These are phyloP conservation scores for Phytophthora uliginosa DNA, from an alignment of 352 stramenopile species.

Conservation along the genomic window DNA sequence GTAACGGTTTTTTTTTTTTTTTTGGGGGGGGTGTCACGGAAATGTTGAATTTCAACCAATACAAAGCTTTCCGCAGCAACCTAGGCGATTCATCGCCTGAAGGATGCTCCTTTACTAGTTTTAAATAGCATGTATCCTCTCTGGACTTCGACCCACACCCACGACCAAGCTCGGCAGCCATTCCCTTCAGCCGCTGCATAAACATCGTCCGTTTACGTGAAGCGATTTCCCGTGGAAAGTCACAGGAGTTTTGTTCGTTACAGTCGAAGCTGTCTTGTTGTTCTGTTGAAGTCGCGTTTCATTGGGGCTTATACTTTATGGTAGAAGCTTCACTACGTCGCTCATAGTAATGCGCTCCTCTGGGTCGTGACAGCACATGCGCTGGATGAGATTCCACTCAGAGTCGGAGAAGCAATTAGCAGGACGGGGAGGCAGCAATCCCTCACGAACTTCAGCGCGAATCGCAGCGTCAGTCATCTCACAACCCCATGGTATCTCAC, in stretches of 20 bases:
- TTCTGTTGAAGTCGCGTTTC: neutral
- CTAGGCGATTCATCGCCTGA: no score
- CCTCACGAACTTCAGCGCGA: constrained; percentile 24
- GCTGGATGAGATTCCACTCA: constrained; percentile 44
- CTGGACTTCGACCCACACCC: neutral
- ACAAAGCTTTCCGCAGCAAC: no score
- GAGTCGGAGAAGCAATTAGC: constrained; percentile 37
- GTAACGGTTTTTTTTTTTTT: no score
- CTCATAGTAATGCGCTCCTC: constrained; percentile 22
- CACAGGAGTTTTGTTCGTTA: neutral
- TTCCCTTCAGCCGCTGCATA: neutral
- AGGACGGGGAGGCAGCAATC: constrained; percentile 30
- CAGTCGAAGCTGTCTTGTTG: neutral
- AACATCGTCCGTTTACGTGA: neutral
- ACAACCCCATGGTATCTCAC: constrained; percentile 31
- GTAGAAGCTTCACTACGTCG: constrained; percentile 20
- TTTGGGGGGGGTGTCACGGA: no score
- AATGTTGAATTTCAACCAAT: no score
- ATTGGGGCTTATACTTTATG: constrained; percentile 1
- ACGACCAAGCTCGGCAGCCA: neutral
- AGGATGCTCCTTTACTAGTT: neutral
- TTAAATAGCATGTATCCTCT: neutral
- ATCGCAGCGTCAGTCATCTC: constrained; percentile 27
- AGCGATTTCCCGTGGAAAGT: neutral
- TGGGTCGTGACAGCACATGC: constrained; percentile 42